Base-by-base conservation (phyloP, 1,284 basidiomycete genomes). In the Malassezia sympodialis region DNA sequence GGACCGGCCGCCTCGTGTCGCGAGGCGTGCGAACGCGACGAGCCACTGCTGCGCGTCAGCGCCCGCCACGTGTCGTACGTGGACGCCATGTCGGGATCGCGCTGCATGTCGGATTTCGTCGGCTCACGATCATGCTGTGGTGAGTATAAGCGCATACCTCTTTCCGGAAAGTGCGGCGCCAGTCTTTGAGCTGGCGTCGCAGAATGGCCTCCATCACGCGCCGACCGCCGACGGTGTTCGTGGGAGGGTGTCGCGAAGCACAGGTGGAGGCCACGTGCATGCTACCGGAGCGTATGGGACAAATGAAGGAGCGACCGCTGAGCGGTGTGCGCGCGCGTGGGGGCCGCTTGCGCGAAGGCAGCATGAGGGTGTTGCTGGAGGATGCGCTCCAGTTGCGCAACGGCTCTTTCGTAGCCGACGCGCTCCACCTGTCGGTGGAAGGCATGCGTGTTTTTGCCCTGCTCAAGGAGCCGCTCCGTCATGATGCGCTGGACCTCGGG, bases 51-150 rank as follows among this genome's bases (percentile, higher is more conserved):
- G 5, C 35, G n/a, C 21, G 49, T 32, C 4, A 57, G 39, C 8
- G 55, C 55, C 3, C 44, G 50, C 55, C 55, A 57, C 15, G 55
- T 52, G 23, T 57, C 55, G 31, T 57, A 57, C 17, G 55, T 39
- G 4, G 44, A 48, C 14, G 49, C 27, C 24, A 57, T 52, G 24
- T 57, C 55, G 12, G 49, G 45, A 39, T 57, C 26, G 15, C 49
- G 49, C 40, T 43, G 40, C 23, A 57, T 46, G 45, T 57, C 55
- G 8, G 34, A 28, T 21, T 49, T 51, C 3, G 55, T 42, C 23
- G 55, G 55, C 23, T 57, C 55, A 4, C 55, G 43, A 12, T 31
- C 50, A 57, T 57, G 44, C 50, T 48, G n/a, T n/a, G n/a, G 24
- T 17, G 31, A 49, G 32, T 26, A 35, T 21, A 11, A 24, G 15